A percentile compares a stretch with the other conserved stretches of the same genome.
phyloP scores from a whole-genome alignment of 768 basidiomycete species.

The Austroboletus eburneus region DNA sequence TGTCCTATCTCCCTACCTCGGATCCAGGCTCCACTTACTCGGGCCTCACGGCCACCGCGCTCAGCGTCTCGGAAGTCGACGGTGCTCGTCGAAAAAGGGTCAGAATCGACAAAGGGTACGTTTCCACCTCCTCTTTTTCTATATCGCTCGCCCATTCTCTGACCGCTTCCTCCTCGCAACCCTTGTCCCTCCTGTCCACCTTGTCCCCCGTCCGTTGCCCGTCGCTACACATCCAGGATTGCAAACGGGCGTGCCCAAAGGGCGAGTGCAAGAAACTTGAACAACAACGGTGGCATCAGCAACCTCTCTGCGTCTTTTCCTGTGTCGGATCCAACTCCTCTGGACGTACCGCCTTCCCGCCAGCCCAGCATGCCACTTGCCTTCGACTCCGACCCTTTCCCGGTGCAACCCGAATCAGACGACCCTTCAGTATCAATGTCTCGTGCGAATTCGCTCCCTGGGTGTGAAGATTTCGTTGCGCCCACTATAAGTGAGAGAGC shows the following conservation, averaged over 20 bases:
- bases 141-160: conserved; percentile 17
- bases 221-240: conserved; percentile 36
- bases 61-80: conserved; percentile 53
- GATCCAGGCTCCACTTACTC: conserved; percentile 90
- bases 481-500: conserved; percentile 23
- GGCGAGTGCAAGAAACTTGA: conserved; percentile 64
- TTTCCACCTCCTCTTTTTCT: conserved; percentile 27
- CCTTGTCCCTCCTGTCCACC: conserved; percentile 18
- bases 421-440: conserved; percentile 51
- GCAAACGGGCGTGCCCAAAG: conserved; percentile 67
- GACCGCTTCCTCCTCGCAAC: conserved; percentile 23
- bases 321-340: conserved; percentile 36
- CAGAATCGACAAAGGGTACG: conserved; percentile 70
- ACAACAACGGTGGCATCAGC: conserved; percentile 39
- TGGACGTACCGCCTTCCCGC: conserved; percentile 37
- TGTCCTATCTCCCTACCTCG: conserved; percentile 78
- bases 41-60: conserved; percentile 64
- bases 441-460: conserved; percentile 54
- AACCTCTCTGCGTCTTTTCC: conserved; percentile 22
- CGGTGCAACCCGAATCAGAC: conserved; percentile 54
- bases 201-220: conserved; percentile 10
- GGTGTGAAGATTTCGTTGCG: conserved; percentile 23
- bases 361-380: conserved; percentile 37
- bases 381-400: conserved; percentile 49
- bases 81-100: conserved; percentile 69